Base-by-base conservation (phyloP, 495 filamentous ascomycete species). In the Xylaria flabelliformis region DNA sequence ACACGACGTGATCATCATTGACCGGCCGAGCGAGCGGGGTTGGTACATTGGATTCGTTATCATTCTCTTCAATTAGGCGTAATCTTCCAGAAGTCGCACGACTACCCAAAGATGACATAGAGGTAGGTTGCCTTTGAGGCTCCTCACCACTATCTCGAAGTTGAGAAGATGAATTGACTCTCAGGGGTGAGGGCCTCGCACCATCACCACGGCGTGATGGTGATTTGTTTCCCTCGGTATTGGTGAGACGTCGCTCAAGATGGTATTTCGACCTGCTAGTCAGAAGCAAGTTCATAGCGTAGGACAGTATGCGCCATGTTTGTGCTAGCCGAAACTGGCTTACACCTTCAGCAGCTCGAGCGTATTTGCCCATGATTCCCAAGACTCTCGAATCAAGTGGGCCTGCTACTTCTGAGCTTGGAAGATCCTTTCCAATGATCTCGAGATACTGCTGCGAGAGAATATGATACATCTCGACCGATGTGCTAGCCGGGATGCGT, bases 21-120 rank as follows among this genome's bases (percentile, higher is more conserved):
- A 92, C 81, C 6, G 93, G 93, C 32, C 89, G 87, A 6, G 90
- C 93, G 53, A 95, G 83, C 1, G 94, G 94, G 0, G 94, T 97
- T 15, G 91, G 87, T 76, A 93, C 88, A 70, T 92, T 94, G 1
- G 93, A 96, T 50, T 90, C 90, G 79, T 88, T 92, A 64, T 93
- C 91, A 17, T 87, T 80, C 69, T 92, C 90, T 48, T 86, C 84
- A 0, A 82, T 72, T 0, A 85, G 80, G 0, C 84, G 74, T 2
- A 83, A 84, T 67, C 77, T 80, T 26, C 74, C 75, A 4, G 34
- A 21, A 26, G 63, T 78, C 56, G 53, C 73, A 55, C 24, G 77
- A 26, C 59, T 75, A 75, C 69, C 80, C 74, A 70, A 74, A 42
- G 70, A 76, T 74, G 74, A 67, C 39, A 76, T 42, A 29, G 84